A percentile compares a stretch with the other conserved stretches of the same genome.
Conservation (phyloP, 2,329 filamentous ascomycete species). For the Trichoderma sp. region DNA sequence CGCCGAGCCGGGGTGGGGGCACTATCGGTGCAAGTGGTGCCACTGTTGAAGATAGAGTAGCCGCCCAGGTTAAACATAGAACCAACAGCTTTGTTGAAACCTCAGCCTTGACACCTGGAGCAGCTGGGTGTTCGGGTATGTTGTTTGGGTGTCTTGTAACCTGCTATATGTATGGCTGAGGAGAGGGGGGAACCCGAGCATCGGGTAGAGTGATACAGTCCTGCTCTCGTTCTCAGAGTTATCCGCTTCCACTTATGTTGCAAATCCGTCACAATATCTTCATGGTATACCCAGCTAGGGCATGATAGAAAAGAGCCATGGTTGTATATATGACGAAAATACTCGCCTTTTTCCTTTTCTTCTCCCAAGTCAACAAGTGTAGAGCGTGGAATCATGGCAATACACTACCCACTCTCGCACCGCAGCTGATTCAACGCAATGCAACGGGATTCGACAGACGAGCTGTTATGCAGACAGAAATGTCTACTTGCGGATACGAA, state of each 20-base stretch:
- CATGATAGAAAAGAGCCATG: background rate
- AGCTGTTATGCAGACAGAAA: slow-evolving; percentile 24
- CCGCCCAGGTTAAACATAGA: background rate
- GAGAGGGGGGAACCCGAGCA: background rate
- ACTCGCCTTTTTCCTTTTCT: background rate
- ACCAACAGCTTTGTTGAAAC: background rate
- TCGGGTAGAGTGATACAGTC: background rate
- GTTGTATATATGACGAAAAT: background rate
- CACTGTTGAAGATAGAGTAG: background rate
- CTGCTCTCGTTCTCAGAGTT: background rate
- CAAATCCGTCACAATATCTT: background rate
- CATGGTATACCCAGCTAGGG: background rate
- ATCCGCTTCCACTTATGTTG: background rate
- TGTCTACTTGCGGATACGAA: slow-evolving; percentile 33
- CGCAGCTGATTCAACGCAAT: background rate
- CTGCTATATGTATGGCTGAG: background rate
- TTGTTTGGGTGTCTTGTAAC: background rate
- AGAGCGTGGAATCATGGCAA: background rate
- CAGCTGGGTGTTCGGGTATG: background rate
- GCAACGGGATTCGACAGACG: background rate
- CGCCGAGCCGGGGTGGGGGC: background rate
- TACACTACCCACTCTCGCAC: background rate
- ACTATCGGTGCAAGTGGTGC: background rate
- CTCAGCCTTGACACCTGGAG: background rate
- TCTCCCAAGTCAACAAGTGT: background rate